Base-by-base conservation (phyloP, 75 land plant species). In the Gnetum montanum region DNA sequence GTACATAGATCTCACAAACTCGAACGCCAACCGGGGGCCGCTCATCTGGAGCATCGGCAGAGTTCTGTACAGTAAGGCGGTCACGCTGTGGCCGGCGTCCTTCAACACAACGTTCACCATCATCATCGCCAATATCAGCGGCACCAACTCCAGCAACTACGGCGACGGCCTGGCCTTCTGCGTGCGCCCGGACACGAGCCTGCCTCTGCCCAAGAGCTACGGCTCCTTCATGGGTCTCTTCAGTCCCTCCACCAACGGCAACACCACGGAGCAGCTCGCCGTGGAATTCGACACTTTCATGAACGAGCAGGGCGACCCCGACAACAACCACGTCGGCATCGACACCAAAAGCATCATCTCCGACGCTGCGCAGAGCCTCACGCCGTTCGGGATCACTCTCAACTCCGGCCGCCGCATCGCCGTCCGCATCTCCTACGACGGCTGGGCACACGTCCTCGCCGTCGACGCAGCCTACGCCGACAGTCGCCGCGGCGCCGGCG, bases 91-190 rank as follows among this genome's bases (percentile, higher is more conserved):
- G 1, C 45, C 63, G n/a, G 70, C 68, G 24, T 64, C 72, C 27
- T 81, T 78, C 19, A 75, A 75, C 16, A 74, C 71, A 20, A 60
- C 82, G 28, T 78, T 74, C 34, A 81, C 78, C 26, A 78, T 74
- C 19, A 64, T 83, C 40, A 58, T 69, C 1, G 23, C 74, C 18
- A 78, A 68, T 31, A 68, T 74, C 45, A 15, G 16, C 2, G 16
- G 13, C 16, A 15, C 43, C 16, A 18, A 73, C 54, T 1, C 59
- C 67, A 10, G 1, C 5, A 24, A 5, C 11, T 24, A 46, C 26
- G 54, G 33, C 33, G 54, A 50, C 34, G 54, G 54, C 18, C 24
- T 31, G 18, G 54, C 54, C 33, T 50, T 50, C 54, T 16, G 29
- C 54, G 19, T 50, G 3, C 34, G n/a, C 6, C 34, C 34, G 2